Evolutionary conservation across 176 grass and related monocot genomes (phyloP), one percentile per base, ranked within the genome.

Genomic region (Oryza rufipogon): DNA sequence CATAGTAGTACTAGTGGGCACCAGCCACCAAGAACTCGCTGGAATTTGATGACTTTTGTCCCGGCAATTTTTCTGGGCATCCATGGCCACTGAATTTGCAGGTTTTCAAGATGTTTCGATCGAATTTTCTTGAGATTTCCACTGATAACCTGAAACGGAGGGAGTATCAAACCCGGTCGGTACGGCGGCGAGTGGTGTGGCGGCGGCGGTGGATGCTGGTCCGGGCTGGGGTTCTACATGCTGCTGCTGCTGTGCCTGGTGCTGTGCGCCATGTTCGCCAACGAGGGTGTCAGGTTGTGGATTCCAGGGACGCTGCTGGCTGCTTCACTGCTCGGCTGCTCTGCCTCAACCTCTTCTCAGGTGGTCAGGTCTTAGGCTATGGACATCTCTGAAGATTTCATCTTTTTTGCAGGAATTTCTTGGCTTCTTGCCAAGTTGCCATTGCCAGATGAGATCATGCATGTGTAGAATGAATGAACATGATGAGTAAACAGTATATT

Each of bases 211-310:
- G 30, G 70, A 16, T 58, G 54, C 54, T 49, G 47, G 47, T n/a
- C 8, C 9, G 85, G 88, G 12, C 42, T 99, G 71, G 89, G 86
- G 10, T 94, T 81, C 76, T 96, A 93, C 83, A 87, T 99, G 67
- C 42, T 94, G 66, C 28, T 94, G 79, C 11, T 92, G 39, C 81
- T 95, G 17, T 92, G 89, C 86, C 61, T 94, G 44, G 36, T 84
- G 19, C 58, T 95, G 63, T 92, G 88, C 39, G 82, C 81, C 7
- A 52, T 90, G 61, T 94, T 89, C 74, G 84, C 88, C 2, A 86
- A 96, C 38, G 86, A 79, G 41, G 87, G 87, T 19, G 64, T 73
- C n/a, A 80, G 58, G 83, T 87, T 83, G 84, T 99, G 97, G 97
- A 74, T 90, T 9, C 84, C 89, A 17, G 79, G 86, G 7, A 61